phyloP scores from a whole-genome alignment of 2,329 filamentous ascomycete species.

The Botrytis fragariae region DNA sequence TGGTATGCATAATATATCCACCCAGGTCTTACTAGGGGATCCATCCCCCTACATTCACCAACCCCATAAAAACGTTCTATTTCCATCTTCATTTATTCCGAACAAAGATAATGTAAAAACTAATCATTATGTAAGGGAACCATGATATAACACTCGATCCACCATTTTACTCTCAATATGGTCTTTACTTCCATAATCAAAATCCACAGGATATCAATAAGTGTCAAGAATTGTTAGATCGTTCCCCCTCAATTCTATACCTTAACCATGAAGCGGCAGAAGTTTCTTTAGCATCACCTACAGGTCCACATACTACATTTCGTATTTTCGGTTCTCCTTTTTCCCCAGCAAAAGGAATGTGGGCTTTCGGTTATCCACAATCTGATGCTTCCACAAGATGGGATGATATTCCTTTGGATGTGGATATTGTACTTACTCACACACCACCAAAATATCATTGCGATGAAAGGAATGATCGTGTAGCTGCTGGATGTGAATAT shows the following conservation, averaged over 20 bases:
- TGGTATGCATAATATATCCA: constrained; percentile 45
- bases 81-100: constrained; percentile 13
- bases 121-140: constrained; percentile 53
- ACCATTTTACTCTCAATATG: constrained; percentile 57
- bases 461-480: constrained; percentile 48
- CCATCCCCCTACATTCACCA: not conserved
- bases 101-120: not conserved
- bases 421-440: constrained; percentile 69
- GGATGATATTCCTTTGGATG: constrained; percentile 57
- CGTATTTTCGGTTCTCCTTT: constrained; percentile 70
- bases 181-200: constrained; percentile 55
- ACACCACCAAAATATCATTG: constrained; percentile 61
- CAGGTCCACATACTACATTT: constrained; percentile 59
- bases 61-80: constrained; percentile 4
- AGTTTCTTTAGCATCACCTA: constrained; percentile 52
- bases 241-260: constrained; percentile 58
- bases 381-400: constrained; percentile 49
- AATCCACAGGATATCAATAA: constrained; percentile 50
- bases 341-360: constrained; percentile 54
- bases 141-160: constrained; percentile 71
- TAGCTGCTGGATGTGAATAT: constrained; percentile 56
- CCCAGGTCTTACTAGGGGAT: not conserved
- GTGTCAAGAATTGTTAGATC: constrained; percentile 49
- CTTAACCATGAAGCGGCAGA: constrained; percentile 56
- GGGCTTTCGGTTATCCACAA: constrained; percentile 65